phyloP scores from a whole-genome alignment of 2,329 filamentous ascomycete genomes.

The Beauveria rudraprayagi region DNA sequence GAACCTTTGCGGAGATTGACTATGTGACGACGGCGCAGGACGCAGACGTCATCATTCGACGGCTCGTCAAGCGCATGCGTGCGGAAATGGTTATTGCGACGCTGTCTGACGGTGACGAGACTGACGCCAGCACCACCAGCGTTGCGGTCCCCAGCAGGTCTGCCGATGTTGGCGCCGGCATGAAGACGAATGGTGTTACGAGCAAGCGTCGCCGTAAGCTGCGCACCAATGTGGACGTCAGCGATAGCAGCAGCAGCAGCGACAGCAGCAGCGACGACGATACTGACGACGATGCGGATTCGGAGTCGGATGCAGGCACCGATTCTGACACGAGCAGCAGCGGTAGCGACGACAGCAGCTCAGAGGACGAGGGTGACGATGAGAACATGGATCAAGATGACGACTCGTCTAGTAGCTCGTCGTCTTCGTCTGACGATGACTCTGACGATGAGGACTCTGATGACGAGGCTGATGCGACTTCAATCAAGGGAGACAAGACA shows the following conservation, averaged over 20 bases:
- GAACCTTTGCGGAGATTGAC: slow-evolving; percentile 45
- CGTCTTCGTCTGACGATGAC: slow-evolving; percentile 30
- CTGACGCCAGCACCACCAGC: slow-evolving; percentile 23
- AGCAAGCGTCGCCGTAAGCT: slow-evolving; percentile 46
- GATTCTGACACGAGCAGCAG: slow-evolving; percentile 10
- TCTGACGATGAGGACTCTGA: slow-evolving; percentile 28
- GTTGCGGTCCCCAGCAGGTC: neutral
- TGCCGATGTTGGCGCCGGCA: slow-evolving; percentile 22
- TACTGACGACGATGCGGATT: slow-evolving; percentile 29
- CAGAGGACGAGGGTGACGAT: slow-evolving; percentile 12
- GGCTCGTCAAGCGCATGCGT: slow-evolving; percentile 55
- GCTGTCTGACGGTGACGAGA: slow-evolving; percentile 42
- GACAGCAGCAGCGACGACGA: slow-evolving; percentile 30
- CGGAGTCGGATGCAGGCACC: slow-evolving; percentile 21
- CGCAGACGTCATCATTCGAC: slow-evolving; percentile 40
- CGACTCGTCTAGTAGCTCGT: slow-evolving; percentile 34
- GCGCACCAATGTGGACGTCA: slow-evolving; percentile 38
- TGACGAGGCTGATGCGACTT: slow-evolving; percentile 15
- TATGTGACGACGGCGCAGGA: slow-evolving; percentile 43
- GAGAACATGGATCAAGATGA: slow-evolving; percentile 15
- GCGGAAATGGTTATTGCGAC: slow-evolving; percentile 50
- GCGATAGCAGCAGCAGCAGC: slow-evolving; percentile 25
- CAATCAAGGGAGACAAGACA: slow-evolving; percentile 6
- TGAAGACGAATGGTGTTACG: slow-evolving; percentile 38
- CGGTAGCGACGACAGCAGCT: slow-evolving; percentile 7